Conservation (phyloP, 1,284 basidiomycete genomes). For the Thecaphora frezii region DNA sequence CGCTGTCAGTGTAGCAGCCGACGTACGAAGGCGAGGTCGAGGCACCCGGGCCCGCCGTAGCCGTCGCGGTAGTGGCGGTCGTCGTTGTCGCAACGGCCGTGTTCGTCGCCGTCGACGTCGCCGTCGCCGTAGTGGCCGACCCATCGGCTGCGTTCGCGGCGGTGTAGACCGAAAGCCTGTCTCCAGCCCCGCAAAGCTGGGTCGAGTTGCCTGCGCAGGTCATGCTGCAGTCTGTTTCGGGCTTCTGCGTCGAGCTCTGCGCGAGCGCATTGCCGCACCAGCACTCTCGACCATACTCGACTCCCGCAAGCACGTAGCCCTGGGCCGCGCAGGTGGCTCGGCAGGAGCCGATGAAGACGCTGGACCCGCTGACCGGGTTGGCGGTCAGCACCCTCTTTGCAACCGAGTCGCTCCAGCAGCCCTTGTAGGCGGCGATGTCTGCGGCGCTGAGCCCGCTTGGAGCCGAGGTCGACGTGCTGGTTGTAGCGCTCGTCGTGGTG, state of each 20-base stretch:
- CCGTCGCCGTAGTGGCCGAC: too few species aligned
- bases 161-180: constrained; percentile 71
- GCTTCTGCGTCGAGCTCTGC: constrained; percentile 64
- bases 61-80: constrained; percentile 1
- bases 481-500: constrained; percentile 4
- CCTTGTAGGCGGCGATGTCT: constrained; percentile 2
- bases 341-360: too few species aligned
- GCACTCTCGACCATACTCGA: constrained; percentile 66
- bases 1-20: constrained; percentile 11
- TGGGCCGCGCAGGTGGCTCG: constrained; percentile 61
- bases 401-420: constrained; percentile 37
- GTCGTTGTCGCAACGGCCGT: constrained; percentile 12
- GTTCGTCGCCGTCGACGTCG: constrained; percentile 18
- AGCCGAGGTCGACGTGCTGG: constrained; percentile 6
- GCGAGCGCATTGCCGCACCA: constrained; percentile 64
- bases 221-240: constrained; percentile 68
- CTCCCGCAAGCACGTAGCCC: constrained; percentile 62
- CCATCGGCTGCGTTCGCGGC: constrained; percentile 63
- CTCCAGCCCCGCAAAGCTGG: constrained; percentile 71
- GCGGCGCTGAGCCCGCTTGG: not conserved
- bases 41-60: not conserved
- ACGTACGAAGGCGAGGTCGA: not conserved
- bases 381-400: constrained; percentile 58
- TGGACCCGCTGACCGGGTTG: constrained; percentile 19
- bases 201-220: constrained; percentile 67